Base-by-base conservation (phyloP, 1,284 basidiomycete genomes). In the Pterulicium gracile region DNA sequence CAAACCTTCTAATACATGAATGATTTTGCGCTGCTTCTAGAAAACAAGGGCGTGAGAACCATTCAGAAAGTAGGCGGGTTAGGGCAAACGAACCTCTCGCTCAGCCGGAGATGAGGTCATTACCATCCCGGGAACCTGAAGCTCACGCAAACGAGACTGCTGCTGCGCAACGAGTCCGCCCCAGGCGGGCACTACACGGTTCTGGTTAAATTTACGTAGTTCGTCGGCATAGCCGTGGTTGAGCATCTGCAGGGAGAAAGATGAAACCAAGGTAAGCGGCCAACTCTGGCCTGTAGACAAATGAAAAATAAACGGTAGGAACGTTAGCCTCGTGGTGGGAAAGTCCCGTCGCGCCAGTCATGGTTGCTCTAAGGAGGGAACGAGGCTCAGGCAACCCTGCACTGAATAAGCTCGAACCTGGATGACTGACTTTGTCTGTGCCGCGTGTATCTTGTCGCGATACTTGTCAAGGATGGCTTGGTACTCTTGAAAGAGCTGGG, bases 241-340 rank as follows among this genome's bases (percentile, higher is more conserved):
- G 55, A 86, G 65, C 69, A 71, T 77, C 80, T 85, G 59, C 42
- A 47, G 36, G 48, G 39, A 43, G 19, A 21, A 34, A 36, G 4
- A 32, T 3, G 24, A 45, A 24, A 45, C 45, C 20, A 51, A 50
- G 21, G 49, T 45, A 13, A n/a, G n/a, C n/a, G n/a, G n/a, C n/a
- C n/a, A n/a, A n/a, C n/a, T n/a, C n/a, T n/a, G n/a, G n/a, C n/a
- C 44, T 14, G 14, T 13, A n/a, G 36, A 39, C 41, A 17, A 47
- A 35, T 21, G 43, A 43, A 50, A 48, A 24, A 43, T 27, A 23
- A 32, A 32, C 50, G 50, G 49, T 47, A 63, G 73, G 53, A 53
- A 84, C 82, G 59, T 79, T 75, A 45, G 77, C 74, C 61, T 87
- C 83, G 48, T 79, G 80, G 53, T 78, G 76, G 22, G 81, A 79